Conservation (phyloP, 306 rosid genomes). For the Malus sieversii region DNA sequence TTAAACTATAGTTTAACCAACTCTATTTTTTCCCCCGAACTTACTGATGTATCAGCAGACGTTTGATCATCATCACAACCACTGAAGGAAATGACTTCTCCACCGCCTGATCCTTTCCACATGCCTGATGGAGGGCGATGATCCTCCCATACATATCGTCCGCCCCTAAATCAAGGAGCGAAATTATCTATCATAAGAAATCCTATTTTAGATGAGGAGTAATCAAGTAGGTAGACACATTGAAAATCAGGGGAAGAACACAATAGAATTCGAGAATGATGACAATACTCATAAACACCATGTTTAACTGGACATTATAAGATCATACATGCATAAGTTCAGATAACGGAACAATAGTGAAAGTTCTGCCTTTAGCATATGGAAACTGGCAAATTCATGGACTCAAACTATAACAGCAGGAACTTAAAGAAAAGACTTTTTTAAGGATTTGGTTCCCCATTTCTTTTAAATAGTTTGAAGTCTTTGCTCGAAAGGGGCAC, state of each 20-base stretch:
- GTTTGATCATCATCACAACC: constrained; percentile 93
- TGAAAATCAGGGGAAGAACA: not conserved
- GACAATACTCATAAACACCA: not conserved
- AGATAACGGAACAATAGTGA: not conserved
- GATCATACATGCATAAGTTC: not conserved
- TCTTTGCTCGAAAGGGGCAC: not conserved
- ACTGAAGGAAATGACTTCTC: constrained; percentile 88
- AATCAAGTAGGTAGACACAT: not conserved
- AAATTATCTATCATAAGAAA: not conserved
- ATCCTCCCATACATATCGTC: constrained; percentile 89
- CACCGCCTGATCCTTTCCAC: constrained; percentile 94
- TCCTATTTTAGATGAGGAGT: not conserved
- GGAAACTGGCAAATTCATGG: not conserved
- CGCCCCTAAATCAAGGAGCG: constrained; percentile 38
- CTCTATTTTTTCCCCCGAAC: constrained; percentile 19
- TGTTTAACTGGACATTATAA: not conserved
- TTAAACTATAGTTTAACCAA: not conserved
- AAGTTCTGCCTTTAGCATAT: not conserved
- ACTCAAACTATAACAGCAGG: not conserved
- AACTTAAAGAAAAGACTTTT: not conserved
- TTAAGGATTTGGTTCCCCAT: not conserved
- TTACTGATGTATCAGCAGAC: constrained; percentile 94
- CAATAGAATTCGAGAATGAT: not conserved
- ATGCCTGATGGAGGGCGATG: constrained; percentile 90
- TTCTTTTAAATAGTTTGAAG: not conserved